Conservation (phyloP, 768 basidiomycete species). For the Amanita pallidorosea region DNA sequence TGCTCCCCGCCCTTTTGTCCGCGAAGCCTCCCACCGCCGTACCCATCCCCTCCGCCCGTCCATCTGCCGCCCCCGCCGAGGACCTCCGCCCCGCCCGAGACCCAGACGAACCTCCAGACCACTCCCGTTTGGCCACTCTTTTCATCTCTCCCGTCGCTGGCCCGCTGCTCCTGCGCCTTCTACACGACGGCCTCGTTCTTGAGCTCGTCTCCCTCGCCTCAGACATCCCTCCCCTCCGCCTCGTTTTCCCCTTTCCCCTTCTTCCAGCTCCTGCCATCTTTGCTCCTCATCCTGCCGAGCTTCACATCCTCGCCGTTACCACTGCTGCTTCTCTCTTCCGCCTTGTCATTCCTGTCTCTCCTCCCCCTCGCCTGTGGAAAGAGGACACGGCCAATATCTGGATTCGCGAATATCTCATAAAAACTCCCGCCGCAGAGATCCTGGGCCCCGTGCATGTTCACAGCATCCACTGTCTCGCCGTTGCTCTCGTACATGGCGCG, state of each 20-base stretch:
- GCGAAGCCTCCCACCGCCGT: constrained; percentile 41
- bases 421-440: constrained; percentile 32
- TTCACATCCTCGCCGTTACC: constrained; percentile 68
- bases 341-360: constrained; percentile 50
- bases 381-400: constrained; percentile 41
- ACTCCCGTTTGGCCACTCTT: constrained; percentile 56
- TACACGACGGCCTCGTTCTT: constrained; percentile 63
- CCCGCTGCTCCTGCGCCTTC: constrained; percentile 60
- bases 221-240: constrained; percentile 55
- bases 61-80: constrained; percentile 32
- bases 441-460: constrained; percentile 52
- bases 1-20: constrained; percentile 60
- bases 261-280: constrained; percentile 58
- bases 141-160: constrained; percentile 49
- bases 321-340: constrained; percentile 63
- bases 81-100: constrained; percentile 18
- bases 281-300: constrained; percentile 36
- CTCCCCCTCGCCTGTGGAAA: constrained; percentile 46
- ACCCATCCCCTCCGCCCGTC: constrained; percentile 46
- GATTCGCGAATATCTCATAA: constrained; percentile 60
- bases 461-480: constrained; percentile 53
- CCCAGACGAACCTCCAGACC: constrained; percentile 48
- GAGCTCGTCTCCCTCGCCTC: constrained; percentile 70
- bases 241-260: constrained; percentile 66
- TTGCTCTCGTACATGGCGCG: constrained; percentile 50